These are phyloP conservation scores for Magnusiomyces starmeri DNA, from an alignment of 1,139 yeast species.

Conservation along the genomic window DNA sequence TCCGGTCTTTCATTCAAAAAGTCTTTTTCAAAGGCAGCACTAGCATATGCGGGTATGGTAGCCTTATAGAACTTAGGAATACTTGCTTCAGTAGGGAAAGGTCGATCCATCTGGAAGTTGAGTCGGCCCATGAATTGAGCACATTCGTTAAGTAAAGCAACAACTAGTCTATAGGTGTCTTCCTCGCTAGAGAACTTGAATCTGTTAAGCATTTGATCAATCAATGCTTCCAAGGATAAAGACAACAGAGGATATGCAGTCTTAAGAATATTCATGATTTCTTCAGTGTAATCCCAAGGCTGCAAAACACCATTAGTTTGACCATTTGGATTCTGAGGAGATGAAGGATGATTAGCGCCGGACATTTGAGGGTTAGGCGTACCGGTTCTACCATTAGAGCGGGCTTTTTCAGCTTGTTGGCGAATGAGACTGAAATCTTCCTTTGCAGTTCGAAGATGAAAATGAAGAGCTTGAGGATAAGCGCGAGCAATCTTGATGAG, in stretches of 20 bases:
- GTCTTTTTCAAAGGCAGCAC: conserved; percentile 88
- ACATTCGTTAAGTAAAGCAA: conserved; percentile 89
- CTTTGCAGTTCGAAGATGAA: conserved; percentile 88
- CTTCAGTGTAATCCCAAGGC: conserved; percentile 95
- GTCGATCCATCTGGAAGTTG: conserved; percentile 79
- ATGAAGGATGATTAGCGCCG: conserved; percentile 13
- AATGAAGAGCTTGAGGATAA: conserved; percentile 95
- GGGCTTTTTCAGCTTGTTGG: conserved; percentile 58
- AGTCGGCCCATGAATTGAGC: conserved; percentile 76
- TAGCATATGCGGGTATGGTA: conserved; percentile 80
- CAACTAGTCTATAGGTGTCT: conserved; percentile 88
- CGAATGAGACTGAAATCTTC: conserved; percentile 89
- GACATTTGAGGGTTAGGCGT: conserved; percentile 16
- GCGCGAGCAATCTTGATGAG: conserved; percentile 89
- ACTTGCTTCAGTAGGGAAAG: conserved; percentile 87
- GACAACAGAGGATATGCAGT: conserved; percentile 95
- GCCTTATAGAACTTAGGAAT: conserved; percentile 88
- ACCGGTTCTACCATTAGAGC: conserved; percentile 14
- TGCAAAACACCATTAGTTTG: conserved; percentile 38
- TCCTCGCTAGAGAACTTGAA: conserved; percentile 95
- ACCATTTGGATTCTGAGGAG: conserved; percentile 13
- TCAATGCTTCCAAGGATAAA: conserved; percentile 84
- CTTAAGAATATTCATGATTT: conserved; percentile 87
- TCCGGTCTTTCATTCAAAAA: conserved; percentile 84
- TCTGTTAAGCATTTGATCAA: conserved; percentile 89